Evolutionary conservation across 2,329 filamentous ascomycete species (phyloP), one percentile per base, ranked within the genome.

Genomic region (Penicillium palitans): DNA sequence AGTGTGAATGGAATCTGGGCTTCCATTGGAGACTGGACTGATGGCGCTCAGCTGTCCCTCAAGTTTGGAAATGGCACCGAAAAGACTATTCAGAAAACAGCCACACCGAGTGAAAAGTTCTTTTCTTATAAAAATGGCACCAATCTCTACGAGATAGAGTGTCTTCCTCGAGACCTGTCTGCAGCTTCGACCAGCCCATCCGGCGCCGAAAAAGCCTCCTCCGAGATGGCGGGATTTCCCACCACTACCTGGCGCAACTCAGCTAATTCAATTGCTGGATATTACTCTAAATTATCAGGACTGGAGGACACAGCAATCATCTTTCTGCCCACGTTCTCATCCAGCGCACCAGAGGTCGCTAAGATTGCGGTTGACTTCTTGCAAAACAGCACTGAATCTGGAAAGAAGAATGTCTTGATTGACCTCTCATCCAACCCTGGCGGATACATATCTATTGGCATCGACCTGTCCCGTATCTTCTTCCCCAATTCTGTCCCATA

Each of bases 381-480:
- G 21, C 55, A 62, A 7, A 69, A 71, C 37, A 69, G 66, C 53
- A 67, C 64, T 15, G 50, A 52, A 2, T 74, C 75, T 2, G 77
- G 79, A 2, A 86, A 86, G 68, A 83, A 76, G n/a, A 86, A 84
- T 68, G 76, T 90, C 6, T 78, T 90, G 31, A 82, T 90, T 58
- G 88, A 90, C 61, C 67, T 90, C 7, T 80, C 83, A 4, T 79
- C 76, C 2, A 90, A 90, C 62, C 77, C 76, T 0, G 87, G 87
- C 40, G 87, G 87, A 1, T 71, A 72, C 45, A 67, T 84, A 15
- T 64, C 75, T 8, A 75, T 79, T 8, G 81, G 79, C 2, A 78
- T 77, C 45, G 79, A 82, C 44, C 64, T 81, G 0, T 87, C 87
- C 67, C 78, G 78, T 35, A 80, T 84, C 63, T 77, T 85, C 45